Evolutionary conservation across 495 filamentous ascomycete species (phyloP), one percentile per base, ranked within the genome.

Genomic region (Penicillium riverlandense): DNA sequence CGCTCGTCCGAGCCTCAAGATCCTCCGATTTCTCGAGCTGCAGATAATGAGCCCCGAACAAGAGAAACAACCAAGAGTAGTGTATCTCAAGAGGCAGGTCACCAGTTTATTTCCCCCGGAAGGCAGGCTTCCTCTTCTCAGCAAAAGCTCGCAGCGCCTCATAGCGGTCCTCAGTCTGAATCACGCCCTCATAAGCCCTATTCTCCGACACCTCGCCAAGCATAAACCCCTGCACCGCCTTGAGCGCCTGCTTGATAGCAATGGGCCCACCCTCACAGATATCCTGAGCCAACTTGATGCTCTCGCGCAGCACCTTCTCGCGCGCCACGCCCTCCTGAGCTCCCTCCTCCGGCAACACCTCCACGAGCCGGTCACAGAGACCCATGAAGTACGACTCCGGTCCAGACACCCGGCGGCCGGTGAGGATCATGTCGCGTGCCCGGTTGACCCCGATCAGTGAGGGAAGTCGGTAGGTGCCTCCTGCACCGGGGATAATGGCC

Each of bases 401-500:
- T 1, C 82, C 90, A 1, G 74, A 71, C 2, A 97, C 83, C 41
- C 86, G 70, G 8, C 92, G 75, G 5, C 91, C 92, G 0, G 90
- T 97, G 9, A 96, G 62, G 7, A 96, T 80, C 37, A 96, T 61
- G 55, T 97, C 89, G 36, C 88, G 69, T 7, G 92, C 92, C 15
- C 85, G 77, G 7, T 71, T 62, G 5, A 79, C 59, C 5, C 92
- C 94, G 41, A 97, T 82, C 11, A 97, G 54, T 0, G 63, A 65
- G 0, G 86, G 88, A 0, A 98, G 75, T 5, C 92, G 81, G 59
- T 86, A 90, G 0, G 90, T 96, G 12, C 92, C 92, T 6, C 92
- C 92, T 0, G 92, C 94, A 35, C 92, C 92, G 6, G 92, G 92
- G 45, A 97, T 84, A 54, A 98, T 97, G 15, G 84, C 92, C 1